A percentile compares a stretch with the other conserved stretches of the same genome.
Conservation (phyloP, 2,329 filamentous ascomycete species). For the Aspergillus aculeatus region DNA sequence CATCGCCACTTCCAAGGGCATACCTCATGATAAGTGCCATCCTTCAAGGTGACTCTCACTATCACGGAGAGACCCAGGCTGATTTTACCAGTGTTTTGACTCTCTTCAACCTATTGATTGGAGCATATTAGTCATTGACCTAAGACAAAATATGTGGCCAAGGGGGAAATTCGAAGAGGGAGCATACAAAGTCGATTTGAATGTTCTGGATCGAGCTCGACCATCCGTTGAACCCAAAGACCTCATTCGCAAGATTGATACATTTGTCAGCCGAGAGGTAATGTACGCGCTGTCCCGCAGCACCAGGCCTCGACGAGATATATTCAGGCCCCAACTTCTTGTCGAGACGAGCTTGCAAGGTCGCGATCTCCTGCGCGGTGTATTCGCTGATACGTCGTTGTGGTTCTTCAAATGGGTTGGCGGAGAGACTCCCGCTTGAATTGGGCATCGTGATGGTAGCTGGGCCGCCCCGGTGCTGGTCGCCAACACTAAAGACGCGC, state of each 20-base stretch:
- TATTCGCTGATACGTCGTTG: conserved; percentile 71
- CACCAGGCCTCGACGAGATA: conserved; percentile 80
- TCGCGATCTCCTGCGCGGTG: conserved; percentile 87
- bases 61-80: conserved; percentile 86
- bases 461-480: conserved; percentile 58
- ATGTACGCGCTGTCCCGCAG: conserved; percentile 81
- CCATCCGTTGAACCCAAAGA: conserved; percentile 98
- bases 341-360: conserved; percentile 79
- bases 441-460: conserved; percentile 44
- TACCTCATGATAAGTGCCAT: conserved; percentile 91
- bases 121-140: conserved; percentile 3
- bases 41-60: conserved; percentile 81
- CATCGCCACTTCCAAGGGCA: neutral
- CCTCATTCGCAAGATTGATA: conserved; percentile 90
- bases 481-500: conserved; percentile 57
- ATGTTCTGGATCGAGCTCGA: conserved; percentile 93
- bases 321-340: conserved; percentile 96
- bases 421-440: conserved; percentile 33
- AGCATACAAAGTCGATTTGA: conserved; percentile 79
- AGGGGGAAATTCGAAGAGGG: neutral
- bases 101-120: conserved; percentile 67
- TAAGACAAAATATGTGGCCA: neutral
- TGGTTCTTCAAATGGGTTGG: conserved; percentile 79
- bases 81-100: conserved; percentile 72
- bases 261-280: conserved; percentile 96